These are phyloP conservation scores for Neonectria hederae DNA, from an alignment of 2,329 filamentous ascomycete species.

Conservation along the genomic window DNA sequence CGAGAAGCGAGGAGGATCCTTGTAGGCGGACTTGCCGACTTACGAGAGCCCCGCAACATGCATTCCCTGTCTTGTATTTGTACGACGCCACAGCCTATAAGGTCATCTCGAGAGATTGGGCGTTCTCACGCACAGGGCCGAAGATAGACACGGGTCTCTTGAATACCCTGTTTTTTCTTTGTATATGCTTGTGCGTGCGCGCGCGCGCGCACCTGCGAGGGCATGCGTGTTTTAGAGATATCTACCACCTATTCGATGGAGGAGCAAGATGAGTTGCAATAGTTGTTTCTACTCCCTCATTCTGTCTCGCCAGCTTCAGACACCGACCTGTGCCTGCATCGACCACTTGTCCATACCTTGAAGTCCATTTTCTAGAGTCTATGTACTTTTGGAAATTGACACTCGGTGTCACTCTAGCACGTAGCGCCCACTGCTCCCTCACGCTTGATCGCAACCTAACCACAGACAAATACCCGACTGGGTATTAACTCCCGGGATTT, in stretches of 20 bases:
- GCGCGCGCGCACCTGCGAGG: neutral
- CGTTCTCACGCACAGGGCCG: too few relatives aligned
- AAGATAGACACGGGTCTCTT: neutral
- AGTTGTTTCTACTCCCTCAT: neutral
- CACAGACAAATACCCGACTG: slow-evolving; percentile 1
- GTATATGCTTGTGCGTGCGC: neutral
- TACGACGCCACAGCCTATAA: neutral
- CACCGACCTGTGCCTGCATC: slow-evolving; percentile 13
- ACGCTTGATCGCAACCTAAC: neutral
- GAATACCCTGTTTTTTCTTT: neutral
- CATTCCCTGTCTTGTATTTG: too few relatives aligned
- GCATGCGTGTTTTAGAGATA: neutral
- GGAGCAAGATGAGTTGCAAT: neutral
- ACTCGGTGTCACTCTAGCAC: slow-evolving; percentile 14
- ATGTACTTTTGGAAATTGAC: neutral
- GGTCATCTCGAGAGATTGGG: too few relatives aligned
- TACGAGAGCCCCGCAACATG: slow-evolving; percentile 12
- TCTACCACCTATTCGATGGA: neutral
- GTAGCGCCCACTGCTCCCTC: neutral
- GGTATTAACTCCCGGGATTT: neutral
- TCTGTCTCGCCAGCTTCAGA: neutral
- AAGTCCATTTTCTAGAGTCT: neutral
- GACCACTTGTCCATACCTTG: slow-evolving; percentile 8
- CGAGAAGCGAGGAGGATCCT: neutral
- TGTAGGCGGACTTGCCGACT: neutral